Conservation (phyloP, 1,139 yeast species). For the Sugiyamaella grinbergsii region DNA sequence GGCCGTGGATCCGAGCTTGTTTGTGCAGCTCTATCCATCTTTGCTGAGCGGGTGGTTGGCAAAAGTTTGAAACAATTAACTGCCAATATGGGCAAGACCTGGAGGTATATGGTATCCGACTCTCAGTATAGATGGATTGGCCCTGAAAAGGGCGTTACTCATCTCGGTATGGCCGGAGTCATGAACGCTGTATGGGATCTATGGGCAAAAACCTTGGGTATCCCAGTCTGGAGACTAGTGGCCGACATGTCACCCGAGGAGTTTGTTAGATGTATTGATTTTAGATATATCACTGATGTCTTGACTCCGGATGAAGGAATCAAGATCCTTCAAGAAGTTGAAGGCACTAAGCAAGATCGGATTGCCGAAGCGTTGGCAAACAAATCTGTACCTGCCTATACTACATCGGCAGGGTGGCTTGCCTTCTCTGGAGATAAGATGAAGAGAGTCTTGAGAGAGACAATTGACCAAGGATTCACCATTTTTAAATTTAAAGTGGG, state of each 20-base stretch:
- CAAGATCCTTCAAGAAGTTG: conserved; percentile 35
- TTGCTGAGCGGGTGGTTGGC: conserved; percentile 35
- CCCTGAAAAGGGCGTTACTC: conserved; percentile 44
- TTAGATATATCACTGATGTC: conserved; percentile 43
- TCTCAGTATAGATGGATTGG: conserved; percentile 45
- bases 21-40: conserved; percentile 32
- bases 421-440: conserved; percentile 46
- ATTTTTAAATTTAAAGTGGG: conserved; percentile 47
- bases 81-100: conserved; percentile 42
- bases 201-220: conserved; percentile 41
- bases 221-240: conserved; percentile 44
- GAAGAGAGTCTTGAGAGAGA: conserved; percentile 37
- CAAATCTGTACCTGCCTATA: conserved; percentile 46
- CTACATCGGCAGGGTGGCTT: conserved; percentile 48
- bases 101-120: conserved; percentile 44
- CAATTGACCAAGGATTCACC: conserved; percentile 43
- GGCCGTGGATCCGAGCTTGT: conserved; percentile 38
- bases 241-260: conserved; percentile 45
- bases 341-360: conserved; percentile 38
- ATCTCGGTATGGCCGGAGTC: conserved; percentile 38
- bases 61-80: conserved; percentile 38
- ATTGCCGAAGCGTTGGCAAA: conserved; percentile 41
- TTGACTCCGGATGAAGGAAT: conserved; percentile 44
- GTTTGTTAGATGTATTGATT: conserved; percentile 43
- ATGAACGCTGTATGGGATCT: conserved; percentile 44